Conservation (phyloP, 1,284 basidiomycete genomes). For the Pyrrhoderma lamaoense region DNA sequence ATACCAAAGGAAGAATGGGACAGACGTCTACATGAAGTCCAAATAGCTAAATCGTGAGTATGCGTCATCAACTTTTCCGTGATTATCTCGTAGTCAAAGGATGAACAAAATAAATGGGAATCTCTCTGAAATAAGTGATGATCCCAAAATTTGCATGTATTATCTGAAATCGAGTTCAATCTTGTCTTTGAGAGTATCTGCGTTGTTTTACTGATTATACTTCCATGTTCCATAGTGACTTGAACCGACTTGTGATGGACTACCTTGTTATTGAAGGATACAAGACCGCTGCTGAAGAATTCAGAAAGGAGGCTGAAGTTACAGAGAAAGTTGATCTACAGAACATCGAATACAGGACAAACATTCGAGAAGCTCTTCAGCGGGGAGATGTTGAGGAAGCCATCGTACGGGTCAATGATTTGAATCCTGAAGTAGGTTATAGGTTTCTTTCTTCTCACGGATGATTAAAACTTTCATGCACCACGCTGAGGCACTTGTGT, state of each 20-base stretch:
- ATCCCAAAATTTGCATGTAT: constrained; percentile 66
- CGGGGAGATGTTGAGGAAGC: constrained; percentile 93
- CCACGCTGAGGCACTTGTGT: constrained; percentile 87
- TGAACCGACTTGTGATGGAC: constrained; percentile 96
- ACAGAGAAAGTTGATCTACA: constrained; percentile 77
- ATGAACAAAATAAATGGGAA: constrained; percentile 75
- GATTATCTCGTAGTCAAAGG: constrained; percentile 29
- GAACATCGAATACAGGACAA: constrained; percentile 89
- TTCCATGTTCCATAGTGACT: constrained; percentile 49
- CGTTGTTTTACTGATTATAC: background rate
- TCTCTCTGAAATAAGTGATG: constrained; percentile 70
- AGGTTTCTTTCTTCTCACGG: constrained; percentile 23
- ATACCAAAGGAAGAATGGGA: constrained; percentile 73
- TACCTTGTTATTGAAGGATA: constrained; percentile 98
- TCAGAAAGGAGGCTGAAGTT: constrained; percentile 82
- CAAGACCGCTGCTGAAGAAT: constrained; percentile 92
- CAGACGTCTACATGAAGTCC: constrained; percentile 62
- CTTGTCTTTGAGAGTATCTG: background rate
- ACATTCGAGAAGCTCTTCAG: constrained; percentile 89
- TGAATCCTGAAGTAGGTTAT: constrained; percentile 89
- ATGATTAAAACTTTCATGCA: constrained; percentile 97
- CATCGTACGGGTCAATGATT: constrained; percentile 87
- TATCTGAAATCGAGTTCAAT: constrained; percentile 49
- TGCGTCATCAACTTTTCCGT: constrained; percentile 14
- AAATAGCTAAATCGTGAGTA: constrained; percentile 72